Base-by-base conservation (phyloP, 2,329 filamentous ascomycete genomes). In the Exutisphaerella laricina region DNA sequence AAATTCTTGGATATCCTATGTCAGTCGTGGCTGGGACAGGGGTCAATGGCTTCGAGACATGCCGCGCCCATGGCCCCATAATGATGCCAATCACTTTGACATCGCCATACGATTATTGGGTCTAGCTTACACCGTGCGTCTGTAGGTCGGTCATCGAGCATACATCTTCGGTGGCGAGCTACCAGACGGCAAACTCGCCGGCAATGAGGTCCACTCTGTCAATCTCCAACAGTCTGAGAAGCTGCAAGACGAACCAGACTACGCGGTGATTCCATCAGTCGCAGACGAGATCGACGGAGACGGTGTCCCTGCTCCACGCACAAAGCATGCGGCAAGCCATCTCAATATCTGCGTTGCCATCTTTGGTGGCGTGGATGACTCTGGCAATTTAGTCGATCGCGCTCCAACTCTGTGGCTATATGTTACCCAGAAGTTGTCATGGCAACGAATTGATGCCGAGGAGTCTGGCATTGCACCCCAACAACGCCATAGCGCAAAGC, bases 131-230 rank as follows among this genome's bases (percentile, higher is more conserved):
- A n/a, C n/a, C n/a, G n/a, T n/a, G n/a, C n/a, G n/a, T n/a, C n/a
- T n/a, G n/a, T n/a, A n/a, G n/a, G n/a, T n/a, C 22, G 52, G 58
- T 28, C 63, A 68, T 51, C 69, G 67, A 48, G 67, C 68, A 4
- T 70, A 68, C 49, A 63, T 72, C 17, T 71, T 70, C 43, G 69
- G 69, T 26, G 69, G 69, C 34, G 58, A 62, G 25, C 65, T 61
- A 17, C 48, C 58, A 1, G 54, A 58, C 5, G 59, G 59, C n/a
- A 54, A 59, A 18, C 46, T 69, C 10, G 65, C 66, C 3, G 64
- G 62, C 41, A 70, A 65, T 37, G 68, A 72, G 10, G 58, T 70
- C 1, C 69, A 71, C 40, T 58, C 60, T 3, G 48, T 71, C 25
- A 66, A 63, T 4, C 26, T 59, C 61, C 20, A 43, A 18, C 43